phyloP scores from a whole-genome alignment of 2,329 filamentous ascomycete species.

The Clarireedia sp. region DNA sequence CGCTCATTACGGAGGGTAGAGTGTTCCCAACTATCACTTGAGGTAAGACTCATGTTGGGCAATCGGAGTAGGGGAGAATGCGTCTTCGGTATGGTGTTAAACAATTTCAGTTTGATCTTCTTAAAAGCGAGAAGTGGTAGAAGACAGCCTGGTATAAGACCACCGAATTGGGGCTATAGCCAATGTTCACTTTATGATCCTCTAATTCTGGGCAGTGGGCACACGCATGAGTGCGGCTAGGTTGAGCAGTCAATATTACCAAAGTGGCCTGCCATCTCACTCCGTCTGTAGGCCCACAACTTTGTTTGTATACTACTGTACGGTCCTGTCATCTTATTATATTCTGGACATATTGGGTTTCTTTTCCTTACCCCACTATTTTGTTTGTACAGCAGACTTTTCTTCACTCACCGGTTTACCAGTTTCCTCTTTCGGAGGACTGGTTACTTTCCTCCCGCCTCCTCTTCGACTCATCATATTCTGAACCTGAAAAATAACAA shows the following conservation, averaged over 20 bases:
- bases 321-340: neutral
- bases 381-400: neutral
- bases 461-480: too few relatives aligned
- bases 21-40: neutral
- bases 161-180: neutral
- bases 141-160: neutral
- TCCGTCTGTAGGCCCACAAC: neutral
- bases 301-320: neutral
- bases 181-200: neutral
- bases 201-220: neutral
- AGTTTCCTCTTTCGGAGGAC: neutral
- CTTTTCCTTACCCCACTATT: neutral
- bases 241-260: neutral
- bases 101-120: too few relatives aligned
- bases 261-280: too few relatives aligned
- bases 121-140: too few relatives aligned
- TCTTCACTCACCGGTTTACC: neutral
- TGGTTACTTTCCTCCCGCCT: neutral
- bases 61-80: neutral
- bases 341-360: neutral
- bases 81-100: neutral
- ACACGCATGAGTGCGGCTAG: neutral
- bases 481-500: neutral
- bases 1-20: neutral
- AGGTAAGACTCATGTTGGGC: neutral